Evolutionary conservation across 768 basidiomycete species (phyloP).

Genomic region (Panaeolus papilionaceus): DNA sequence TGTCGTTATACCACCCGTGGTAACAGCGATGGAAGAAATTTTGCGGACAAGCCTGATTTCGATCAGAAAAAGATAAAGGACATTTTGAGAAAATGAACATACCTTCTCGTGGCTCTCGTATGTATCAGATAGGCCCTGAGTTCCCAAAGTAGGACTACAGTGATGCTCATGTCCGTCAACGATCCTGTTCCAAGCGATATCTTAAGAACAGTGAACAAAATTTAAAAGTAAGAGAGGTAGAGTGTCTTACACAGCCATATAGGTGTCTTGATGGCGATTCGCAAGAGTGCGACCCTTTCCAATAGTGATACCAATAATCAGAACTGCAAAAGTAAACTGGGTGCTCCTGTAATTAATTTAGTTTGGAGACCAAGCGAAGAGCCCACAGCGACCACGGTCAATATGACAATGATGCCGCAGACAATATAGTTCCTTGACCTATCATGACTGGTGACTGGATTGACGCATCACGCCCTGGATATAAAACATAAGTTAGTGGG

Average conservation of each 20-base stretch:
- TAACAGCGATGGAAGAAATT: not conserved
- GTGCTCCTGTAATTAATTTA: too few species aligned
- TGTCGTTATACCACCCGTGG: not conserved
- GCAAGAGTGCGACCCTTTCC: not conserved
- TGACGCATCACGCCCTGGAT: not conserved
- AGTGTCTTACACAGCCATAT: not conserved
- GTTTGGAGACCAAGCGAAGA: not conserved
- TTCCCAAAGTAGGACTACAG: not conserved
- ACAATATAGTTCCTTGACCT: not conserved
- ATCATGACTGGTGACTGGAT: not conserved
- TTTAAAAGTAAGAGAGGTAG: not conserved
- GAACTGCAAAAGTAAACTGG: conserved; percentile 1
- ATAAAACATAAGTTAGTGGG: not conserved
- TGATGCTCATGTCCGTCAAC: not conserved
- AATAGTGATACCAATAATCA: not conserved
- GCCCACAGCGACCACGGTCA: not conserved
- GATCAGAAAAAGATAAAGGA: not conserved
- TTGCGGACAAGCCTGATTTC: not conserved
- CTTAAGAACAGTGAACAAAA: not conserved
- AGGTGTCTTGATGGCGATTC: not conserved
- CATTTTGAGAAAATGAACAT: not conserved
- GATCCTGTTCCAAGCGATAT: not conserved
- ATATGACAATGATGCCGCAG: not conserved
- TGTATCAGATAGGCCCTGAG: not conserved
- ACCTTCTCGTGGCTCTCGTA: not conserved